These are phyloP conservation scores for Gloeopeniophorella convolvens DNA, from an alignment of 768 basidiomycete genomes.

Conservation along the genomic window DNA sequence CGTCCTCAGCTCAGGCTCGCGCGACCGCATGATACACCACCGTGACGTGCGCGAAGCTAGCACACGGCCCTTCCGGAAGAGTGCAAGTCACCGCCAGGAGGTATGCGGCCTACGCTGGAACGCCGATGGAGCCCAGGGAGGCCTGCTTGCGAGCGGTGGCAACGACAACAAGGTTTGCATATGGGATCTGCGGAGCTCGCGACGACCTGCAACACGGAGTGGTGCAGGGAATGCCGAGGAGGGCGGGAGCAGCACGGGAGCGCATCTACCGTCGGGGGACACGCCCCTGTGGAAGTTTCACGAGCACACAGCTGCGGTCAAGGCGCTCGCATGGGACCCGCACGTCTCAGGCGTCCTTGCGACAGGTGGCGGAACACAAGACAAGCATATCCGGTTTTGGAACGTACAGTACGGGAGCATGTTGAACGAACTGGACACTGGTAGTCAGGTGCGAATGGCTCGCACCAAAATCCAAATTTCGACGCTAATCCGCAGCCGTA, in stretches of 20 bases:
- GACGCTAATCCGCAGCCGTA: conserved; percentile 27
- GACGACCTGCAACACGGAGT: conserved; percentile 29
- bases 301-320: conserved; percentile 95
- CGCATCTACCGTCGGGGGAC: conserved; percentile 38
- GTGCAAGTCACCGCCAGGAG: conserved; percentile 80
- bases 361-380: conserved; percentile 97
- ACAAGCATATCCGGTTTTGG: conserved; percentile 98
- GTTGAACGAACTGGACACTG: conserved; percentile 87
- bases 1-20: conserved; percentile 83
- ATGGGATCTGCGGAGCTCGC: conserved; percentile 80
- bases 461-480: background rate
- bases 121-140: conserved; percentile 41
- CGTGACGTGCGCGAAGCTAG: conserved; percentile 80
- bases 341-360: conserved; percentile 88
- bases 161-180: conserved; percentile 99
- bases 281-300: conserved; percentile 90
- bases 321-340: conserved; percentile 97
- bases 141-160: conserved; percentile 83
- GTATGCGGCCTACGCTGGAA: conserved; percentile 97
- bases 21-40: conserved; percentile 87
- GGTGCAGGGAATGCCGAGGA: conserved; percentile 26
- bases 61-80: conserved; percentile 58
- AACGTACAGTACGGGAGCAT: conserved; percentile 83
- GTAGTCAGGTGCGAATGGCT: conserved; percentile 68
- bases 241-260: conserved; percentile 25